Evolutionary conservation across 2,329 filamentous ascomycete genomes (phyloP).

Genomic region (Penicillium sp.): DNA sequence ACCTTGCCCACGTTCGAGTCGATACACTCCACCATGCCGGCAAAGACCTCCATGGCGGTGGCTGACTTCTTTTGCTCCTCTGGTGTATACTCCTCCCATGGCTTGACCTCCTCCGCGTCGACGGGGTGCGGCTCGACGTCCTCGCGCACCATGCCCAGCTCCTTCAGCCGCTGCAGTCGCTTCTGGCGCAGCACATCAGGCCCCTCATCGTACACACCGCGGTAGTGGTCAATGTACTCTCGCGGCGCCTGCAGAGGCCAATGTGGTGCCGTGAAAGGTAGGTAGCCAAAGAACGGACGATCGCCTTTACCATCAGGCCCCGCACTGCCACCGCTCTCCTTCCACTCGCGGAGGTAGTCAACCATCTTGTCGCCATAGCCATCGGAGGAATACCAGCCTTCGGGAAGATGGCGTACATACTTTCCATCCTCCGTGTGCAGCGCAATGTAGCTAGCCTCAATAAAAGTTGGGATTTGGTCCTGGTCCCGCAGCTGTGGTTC

Average conservation of each 20-base stretch:
- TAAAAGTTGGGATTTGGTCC: constrained; percentile 43
- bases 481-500: constrained; percentile 45
- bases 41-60: constrained; percentile 52
- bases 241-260: constrained; percentile 54
- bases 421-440: constrained; percentile 48
- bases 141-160: constrained; percentile 44
- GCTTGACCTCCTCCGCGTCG: constrained; percentile 46
- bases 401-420: constrained; percentile 48
- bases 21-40: constrained; percentile 51
- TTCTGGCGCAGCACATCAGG: constrained; percentile 48
- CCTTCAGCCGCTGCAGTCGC: constrained; percentile 47
- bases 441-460: constrained; percentile 45
- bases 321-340: constrained; percentile 30
- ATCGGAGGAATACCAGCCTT: constrained; percentile 55
- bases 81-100: constrained; percentile 35
- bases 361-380: constrained; percentile 55
- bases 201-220: constrained; percentile 51
- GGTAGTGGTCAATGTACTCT: constrained; percentile 49
- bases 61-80: constrained; percentile 43
- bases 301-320: constrained; percentile 27
- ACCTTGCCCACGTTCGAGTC: constrained; percentile 49
- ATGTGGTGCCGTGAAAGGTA: constrained; percentile 52
- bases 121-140: constrained; percentile 43
- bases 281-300: constrained; percentile 50
- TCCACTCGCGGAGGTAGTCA: constrained; percentile 51